Base-by-base conservation (phyloP, 805 yeast species). In the Debaryomyces tyrocola region DNA sequence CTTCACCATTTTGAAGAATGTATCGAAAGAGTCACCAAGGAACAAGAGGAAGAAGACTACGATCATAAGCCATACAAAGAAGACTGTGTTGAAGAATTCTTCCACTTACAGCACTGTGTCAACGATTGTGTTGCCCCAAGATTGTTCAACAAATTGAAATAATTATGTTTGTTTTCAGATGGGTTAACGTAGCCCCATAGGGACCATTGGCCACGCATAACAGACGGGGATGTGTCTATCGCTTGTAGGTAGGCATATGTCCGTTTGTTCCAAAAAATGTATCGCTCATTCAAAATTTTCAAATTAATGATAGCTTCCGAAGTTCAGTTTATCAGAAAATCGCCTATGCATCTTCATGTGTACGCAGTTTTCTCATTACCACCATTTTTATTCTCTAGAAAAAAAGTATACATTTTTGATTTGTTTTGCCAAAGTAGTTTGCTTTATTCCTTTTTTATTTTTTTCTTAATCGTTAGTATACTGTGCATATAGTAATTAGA, bases 31-130 rank as follows among this genome's bases (percentile, higher is more conserved):
- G 98, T 92, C 55, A 83, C 94, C 55, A 82, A 84, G 68, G 96
- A 84, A 59, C 80, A 77, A 77, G 89, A 90, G 74, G 91, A 88
- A 64, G 86, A 80, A 57, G 96, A 77, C 58, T 91, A 92, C 67
- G 96, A 73, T 24, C 84, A 86, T 48, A 80, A 79, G 60, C 83
- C 77, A 9, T 78, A 89, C 79, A 92, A 92, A 75, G 99, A 92
- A 78, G 97, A 92, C 74, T 92, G 99, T 79, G 86, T 92, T 52
- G 98, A 92, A 74, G 99, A 92, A 74, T 92, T 87, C 60, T 92
- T 92, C 90, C 98, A 94, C 74, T 79, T 91, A 68, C 90, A 90
- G 70, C 97, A 92, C 73, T 89, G 95, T 77, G 59, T 91, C 61
- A 90, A 89, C 73, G 94, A 88, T 67, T 83, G 96, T 77, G 90